A percentile compares a stretch with the other conserved stretches of the same genome.
These are phyloP conservation scores for Rhizoclosmatium globosum DNA, from an alignment of 192 early-diverging fungal genomes.

Conservation along the genomic window DNA sequence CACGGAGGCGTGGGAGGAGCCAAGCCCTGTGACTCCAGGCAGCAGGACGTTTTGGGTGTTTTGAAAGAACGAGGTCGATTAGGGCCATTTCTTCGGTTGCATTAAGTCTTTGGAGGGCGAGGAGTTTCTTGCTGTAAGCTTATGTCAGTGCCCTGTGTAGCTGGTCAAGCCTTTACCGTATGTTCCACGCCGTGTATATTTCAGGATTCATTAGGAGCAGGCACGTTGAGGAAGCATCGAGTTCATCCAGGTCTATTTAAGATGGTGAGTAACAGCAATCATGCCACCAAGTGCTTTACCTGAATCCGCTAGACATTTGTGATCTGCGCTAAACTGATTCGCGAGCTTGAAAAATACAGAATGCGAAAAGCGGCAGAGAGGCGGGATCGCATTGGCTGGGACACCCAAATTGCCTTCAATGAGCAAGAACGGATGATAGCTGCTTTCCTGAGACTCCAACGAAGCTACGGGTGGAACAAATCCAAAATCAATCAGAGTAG, in stretches of 20 bases:
- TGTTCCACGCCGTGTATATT: slow-evolving; percentile 31
- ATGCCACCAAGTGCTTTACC: background rate
- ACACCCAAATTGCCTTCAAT: slow-evolving; percentile 31
- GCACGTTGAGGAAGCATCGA: background rate
- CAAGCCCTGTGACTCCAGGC: slow-evolving; percentile 30
- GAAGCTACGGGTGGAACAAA: slow-evolving; percentile 8
- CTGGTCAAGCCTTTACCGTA: background rate
- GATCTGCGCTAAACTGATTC: background rate
- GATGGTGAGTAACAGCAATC: background rate
- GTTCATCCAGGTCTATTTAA: background rate
- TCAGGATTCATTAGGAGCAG: slow-evolving; percentile 32
- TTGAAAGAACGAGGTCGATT: slow-evolving; percentile 28
- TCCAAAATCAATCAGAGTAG: slow-evolving; percentile 29
- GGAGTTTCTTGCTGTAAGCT: slow-evolving; percentile 7
- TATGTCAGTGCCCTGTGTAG: too few species aligned
- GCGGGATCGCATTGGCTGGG: slow-evolving; percentile 21
- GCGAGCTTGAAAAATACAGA: slow-evolving; percentile 4
- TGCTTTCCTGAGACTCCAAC: background rate
- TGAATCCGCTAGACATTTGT: background rate
- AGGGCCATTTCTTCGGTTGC: slow-evolving; percentile 14
- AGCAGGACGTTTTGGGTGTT: slow-evolving; percentile 31
- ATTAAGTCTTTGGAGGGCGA: background rate
- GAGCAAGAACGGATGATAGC: slow-evolving; percentile 12
- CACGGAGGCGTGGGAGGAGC: slow-evolving; percentile 3
- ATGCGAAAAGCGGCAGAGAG: slow-evolving; percentile 7